A percentile compares a stretch with the other conserved stretches of the same genome.
phyloP scores from a whole-genome alignment of 2,329 filamentous ascomycete genomes.

The Sporothrix variecibatus region DNA sequence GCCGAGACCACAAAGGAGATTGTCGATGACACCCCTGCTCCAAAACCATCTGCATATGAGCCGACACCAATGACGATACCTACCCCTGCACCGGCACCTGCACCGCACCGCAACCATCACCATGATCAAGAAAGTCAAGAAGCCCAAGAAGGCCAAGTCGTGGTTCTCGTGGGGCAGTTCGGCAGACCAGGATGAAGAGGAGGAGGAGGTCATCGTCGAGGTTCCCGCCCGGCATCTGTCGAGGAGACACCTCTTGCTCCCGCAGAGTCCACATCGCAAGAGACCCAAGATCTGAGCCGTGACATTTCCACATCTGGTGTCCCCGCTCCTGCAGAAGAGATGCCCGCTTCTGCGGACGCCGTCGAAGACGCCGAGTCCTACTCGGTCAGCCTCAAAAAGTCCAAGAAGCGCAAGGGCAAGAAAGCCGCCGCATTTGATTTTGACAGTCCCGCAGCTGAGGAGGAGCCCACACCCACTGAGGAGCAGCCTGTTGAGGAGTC shows the following conservation, averaged over 20 bases:
- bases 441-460: background rate
- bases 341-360: background rate
- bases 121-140: constrained; percentile 18
- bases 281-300: background rate
- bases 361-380: background rate
- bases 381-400: constrained; percentile 2
- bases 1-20: background rate
- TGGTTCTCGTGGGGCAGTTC: constrained; percentile 12
- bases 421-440: background rate
- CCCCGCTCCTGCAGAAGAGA: background rate
- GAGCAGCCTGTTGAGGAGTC: background rate
- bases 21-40: background rate
- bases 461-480: background rate
- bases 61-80: background rate
- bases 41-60: background rate
- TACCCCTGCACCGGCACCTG: background rate
- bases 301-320: background rate
- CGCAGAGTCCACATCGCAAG: background rate
- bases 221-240: background rate
- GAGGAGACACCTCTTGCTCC: background rate
- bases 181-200: background rate
- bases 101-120: background rate
- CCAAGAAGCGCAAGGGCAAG: constrained; percentile 23
- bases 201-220: background rate
- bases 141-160: constrained; percentile 13